Base-by-base conservation (phyloP, 768 basidiomycete species). In the Tricholoma flavovirens region DNA sequence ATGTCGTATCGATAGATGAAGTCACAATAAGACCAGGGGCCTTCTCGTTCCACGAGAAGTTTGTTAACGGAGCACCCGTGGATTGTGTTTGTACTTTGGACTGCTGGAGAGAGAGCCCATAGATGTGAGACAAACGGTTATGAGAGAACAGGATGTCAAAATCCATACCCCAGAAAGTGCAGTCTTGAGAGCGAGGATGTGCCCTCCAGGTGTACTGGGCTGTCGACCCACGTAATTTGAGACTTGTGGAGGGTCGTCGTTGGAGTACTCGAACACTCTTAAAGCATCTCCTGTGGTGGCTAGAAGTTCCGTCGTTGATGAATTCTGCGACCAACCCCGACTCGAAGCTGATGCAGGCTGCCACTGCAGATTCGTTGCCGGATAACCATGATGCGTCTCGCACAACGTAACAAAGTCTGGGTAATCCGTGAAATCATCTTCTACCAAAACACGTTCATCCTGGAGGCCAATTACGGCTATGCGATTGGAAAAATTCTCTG, bases 1-100 rank as follows among this genome's bases (percentile, higher is more conserved):
- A 98, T 12, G 95, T 97, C 51, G 97, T 99, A 68, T 99, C 97
- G 64, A 98, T 96, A 7, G 94, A 97, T 21, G 96, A 95, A 5
- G 97, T 99, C 35, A 98, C 96, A 63, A 98, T 87, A 50, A 92
- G 83, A 59, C 84, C 86, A 1, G 96, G 93, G 0, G 88, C 79
- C 66, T 94, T 89, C 64, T 93, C 87, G 67, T 97, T 98, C 97
- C 97, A 99, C 0, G 94, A 94, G 72, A 99, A 97, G 69, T 88
- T 93, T 11, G 97, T 99, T 59, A 98, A 73, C 1, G 97, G 97
- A 3, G 97, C 94, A 4, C 88, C 88, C 29, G 84, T 85, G 48
- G 83, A 83, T 65, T 88, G 84, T 62, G 79, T 87, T 64, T 95
- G 93, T 7, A 91, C 85, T 78, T 98, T 98, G 45, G 90, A 90